phyloP scores from a whole-genome alignment of 2,329 filamentous ascomycete genomes.

The Neoarthrinium moseri region DNA sequence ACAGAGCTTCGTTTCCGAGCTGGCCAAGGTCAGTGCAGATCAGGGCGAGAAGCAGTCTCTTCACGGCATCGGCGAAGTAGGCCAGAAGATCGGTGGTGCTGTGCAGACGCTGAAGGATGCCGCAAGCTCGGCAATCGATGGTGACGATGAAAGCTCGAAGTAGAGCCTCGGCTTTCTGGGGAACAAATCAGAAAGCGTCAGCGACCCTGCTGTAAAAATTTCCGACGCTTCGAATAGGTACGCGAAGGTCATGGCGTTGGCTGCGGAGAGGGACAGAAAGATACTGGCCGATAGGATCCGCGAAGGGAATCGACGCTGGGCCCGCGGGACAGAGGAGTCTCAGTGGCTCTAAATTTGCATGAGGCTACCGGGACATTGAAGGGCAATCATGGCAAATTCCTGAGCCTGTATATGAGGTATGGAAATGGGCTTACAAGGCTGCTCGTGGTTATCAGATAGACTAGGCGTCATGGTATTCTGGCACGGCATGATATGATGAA shows the following conservation, averaged over 20 bases:
- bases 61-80: background rate
- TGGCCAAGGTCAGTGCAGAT: slow-evolving; percentile 53
- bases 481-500: background rate
- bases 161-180: background rate
- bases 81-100: slow-evolving; percentile 1
- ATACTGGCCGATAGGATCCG: background rate
- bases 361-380: too few relatives aligned
- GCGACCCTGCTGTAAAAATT: slow-evolving; percentile 1
- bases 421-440: background rate
- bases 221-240: slow-evolving; percentile 3
- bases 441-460: background rate
- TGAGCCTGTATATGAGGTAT: background rate
- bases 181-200: background rate
- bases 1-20: slow-evolving; percentile 83
- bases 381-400: too few relatives aligned
- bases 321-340: slow-evolving; percentile 9
- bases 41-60: slow-evolving; percentile 22
- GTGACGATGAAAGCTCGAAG: background rate
- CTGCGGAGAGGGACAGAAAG: background rate
- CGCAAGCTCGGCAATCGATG: background rate
- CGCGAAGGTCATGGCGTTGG: background rate
- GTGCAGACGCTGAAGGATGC: background rate
- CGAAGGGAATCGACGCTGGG: background rate
- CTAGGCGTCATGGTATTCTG: background rate
- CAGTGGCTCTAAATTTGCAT: slow-evolving; percentile 7